phyloP scores from a whole-genome alignment of 176 grass and related monocot genomes.

The Phoenix roebelenii region DNA sequence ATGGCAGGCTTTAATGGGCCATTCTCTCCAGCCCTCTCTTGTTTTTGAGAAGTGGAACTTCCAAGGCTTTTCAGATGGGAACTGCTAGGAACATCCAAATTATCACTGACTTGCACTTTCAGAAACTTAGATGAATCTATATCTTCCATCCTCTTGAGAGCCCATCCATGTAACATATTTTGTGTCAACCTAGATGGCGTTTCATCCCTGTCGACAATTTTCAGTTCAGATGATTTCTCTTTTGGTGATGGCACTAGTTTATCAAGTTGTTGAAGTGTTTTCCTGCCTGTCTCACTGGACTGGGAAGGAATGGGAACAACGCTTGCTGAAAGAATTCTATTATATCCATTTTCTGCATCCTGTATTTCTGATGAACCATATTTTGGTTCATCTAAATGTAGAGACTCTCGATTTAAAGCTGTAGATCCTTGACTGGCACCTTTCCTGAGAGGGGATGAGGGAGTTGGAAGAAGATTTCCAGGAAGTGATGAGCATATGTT shows the following conservation, averaged over 20 bases:
- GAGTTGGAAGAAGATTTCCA: constrained; percentile 16
- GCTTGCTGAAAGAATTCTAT: constrained; percentile 1
- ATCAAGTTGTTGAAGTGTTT: constrained; percentile 58
- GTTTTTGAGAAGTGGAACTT: constrained; percentile 27
- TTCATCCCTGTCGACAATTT: constrained; percentile 9
- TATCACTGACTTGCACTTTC: constrained; percentile 2
- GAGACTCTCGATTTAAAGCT: constrained; percentile 23
- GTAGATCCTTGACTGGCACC: constrained; percentile 17
- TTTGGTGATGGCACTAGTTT: constrained; percentile 30
- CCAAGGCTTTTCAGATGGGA: background rate
- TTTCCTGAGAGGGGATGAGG: constrained; percentile 22
- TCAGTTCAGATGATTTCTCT: constrained; percentile 22
- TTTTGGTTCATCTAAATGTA: constrained; percentile 17
- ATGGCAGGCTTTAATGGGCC: constrained; percentile 14
- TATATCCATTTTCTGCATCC: background rate
- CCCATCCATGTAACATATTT: background rate
- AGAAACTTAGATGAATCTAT: constrained; percentile 12
- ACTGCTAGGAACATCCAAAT: constrained; percentile 3
- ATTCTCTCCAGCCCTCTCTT: constrained; percentile 13
- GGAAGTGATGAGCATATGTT: constrained; percentile 14
- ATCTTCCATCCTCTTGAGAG: constrained; percentile 5
- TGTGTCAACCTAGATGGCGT: constrained; percentile 3
- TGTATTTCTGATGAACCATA: background rate
- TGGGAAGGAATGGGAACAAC: constrained; percentile 31
- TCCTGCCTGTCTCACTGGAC: constrained; percentile 39